Percentiles rank a stretch among this genome's conserved stretches.
Evolutionary conservation across 202 grass and related monocot species (phyloP).

Genomic region (Elaeis oleifera): DNA sequence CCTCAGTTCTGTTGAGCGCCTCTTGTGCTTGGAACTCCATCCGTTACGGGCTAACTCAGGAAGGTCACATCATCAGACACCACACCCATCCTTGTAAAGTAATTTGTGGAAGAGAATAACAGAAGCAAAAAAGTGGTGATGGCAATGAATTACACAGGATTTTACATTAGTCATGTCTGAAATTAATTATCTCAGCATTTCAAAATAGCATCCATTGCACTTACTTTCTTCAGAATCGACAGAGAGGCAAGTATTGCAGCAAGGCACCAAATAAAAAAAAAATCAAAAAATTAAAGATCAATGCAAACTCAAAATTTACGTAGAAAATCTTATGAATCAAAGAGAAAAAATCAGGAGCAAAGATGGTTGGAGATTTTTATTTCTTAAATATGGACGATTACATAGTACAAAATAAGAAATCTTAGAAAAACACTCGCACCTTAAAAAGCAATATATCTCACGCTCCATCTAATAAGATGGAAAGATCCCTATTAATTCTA

Average conservation of each 20-base stretch:
- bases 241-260: conserved; percentile 47
- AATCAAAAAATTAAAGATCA: no score
- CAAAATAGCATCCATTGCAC: conserved; percentile 88
- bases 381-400: no score
- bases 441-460: no score
- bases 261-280: no score
- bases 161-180: not conserved
- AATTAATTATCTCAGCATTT: conserved; percentile 67
- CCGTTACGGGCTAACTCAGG: conserved; percentile 75
- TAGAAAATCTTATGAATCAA: no score
- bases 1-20: conserved; percentile 33
- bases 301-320: no score
- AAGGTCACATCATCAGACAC: conserved; percentile 96
- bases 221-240: conserved; percentile 75
- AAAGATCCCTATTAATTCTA: no score
- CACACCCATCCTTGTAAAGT: conserved; percentile 77
- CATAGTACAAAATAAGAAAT: no score
- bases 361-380: no score
- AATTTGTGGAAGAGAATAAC: conserved; percentile 44
- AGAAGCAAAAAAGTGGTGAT: not conserved
- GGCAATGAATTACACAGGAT: not conserved
- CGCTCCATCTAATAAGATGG: not conserved
- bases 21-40: conserved; percentile 90
- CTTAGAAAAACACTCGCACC: no score
- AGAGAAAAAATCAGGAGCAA: no score